These are phyloP conservation scores for Penicillium frequentans DNA, from an alignment of 2,329 filamentous ascomycete genomes.

Conservation along the genomic window DNA sequence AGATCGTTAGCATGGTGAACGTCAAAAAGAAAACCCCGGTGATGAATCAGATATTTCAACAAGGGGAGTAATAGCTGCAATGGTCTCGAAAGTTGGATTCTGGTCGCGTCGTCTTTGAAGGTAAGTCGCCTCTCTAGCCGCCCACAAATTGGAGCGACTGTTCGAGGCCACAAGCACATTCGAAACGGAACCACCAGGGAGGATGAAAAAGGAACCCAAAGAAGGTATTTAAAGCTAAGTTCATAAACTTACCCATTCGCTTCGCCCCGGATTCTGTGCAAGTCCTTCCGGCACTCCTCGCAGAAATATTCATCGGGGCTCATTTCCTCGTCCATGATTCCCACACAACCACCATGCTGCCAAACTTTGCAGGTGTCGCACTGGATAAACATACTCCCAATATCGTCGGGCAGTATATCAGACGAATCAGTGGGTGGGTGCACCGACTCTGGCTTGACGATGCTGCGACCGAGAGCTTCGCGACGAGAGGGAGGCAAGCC, in stretches of 20 bases:
- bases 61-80: background rate
- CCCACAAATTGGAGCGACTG: background rate
- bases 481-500: constrained; percentile 67
- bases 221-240: background rate
- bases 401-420: constrained; percentile 70
- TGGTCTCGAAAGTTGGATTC: background rate
- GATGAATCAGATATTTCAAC: background rate
- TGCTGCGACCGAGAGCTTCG: constrained; percentile 51
- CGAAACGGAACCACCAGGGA: background rate
- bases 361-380: constrained; percentile 98
- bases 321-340: constrained; percentile 89
- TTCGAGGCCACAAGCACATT: background rate
- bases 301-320: constrained; percentile 98
- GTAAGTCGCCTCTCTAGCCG: background rate
- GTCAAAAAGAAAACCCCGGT: background rate
- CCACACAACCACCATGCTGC: constrained; percentile 97
- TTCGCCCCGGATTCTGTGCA: constrained; percentile 80
- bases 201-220: background rate
- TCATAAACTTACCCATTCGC: constrained; percentile 73
- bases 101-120: background rate
- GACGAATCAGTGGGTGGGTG: constrained; percentile 60
- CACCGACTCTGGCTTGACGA: constrained; percentile 58
- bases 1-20: constrained; percentile 30
- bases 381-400: constrained; percentile 94
- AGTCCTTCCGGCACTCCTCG: constrained; percentile 87